A percentile compares a stretch with the other conserved stretches of the same genome.
Conservation (phyloP, 805 yeast species). For the Zygosaccharomyces gambellarensis region DNA sequence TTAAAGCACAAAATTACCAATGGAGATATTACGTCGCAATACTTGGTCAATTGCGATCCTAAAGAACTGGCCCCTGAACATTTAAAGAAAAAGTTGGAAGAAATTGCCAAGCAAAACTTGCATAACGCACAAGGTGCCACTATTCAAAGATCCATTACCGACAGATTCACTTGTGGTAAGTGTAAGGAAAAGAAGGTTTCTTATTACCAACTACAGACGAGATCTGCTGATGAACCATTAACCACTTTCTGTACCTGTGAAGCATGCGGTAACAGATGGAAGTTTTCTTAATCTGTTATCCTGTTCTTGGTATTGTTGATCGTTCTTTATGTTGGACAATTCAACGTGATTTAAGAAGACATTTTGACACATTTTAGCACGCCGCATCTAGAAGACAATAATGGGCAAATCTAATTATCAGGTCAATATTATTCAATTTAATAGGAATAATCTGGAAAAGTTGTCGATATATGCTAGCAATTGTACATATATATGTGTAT, state of each 20-base stretch:
- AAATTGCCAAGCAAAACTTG: conserved; percentile 79
- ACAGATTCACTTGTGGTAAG: conserved; percentile 94
- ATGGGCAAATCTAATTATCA: neutral
- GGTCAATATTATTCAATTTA: no score
- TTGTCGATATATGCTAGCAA: neutral
- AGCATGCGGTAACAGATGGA: conserved; percentile 97
- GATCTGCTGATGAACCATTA: conserved; percentile 98
- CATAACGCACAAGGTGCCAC: conserved; percentile 98
- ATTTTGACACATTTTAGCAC: conserved; percentile 1
- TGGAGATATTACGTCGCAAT: conserved; percentile 61
- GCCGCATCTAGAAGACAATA: neutral
- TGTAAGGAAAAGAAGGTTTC: conserved; percentile 97
- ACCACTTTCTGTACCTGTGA: conserved; percentile 98
- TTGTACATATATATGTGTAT: neutral
- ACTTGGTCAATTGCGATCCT: conserved; percentile 78
- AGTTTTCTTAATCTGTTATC: conserved; percentile 58
- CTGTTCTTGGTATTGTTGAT: neutral
- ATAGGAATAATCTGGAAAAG: neutral
- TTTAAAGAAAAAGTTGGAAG: conserved; percentile 77
- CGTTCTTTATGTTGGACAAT: neutral
- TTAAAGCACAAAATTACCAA: conserved; percentile 62
- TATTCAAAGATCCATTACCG: conserved; percentile 92
- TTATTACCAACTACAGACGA: conserved; percentile 95
- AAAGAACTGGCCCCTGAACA: conserved; percentile 94
- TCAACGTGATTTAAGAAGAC: conserved; percentile 1